Conservation (phyloP, 2,329 filamentous ascomycete genomes). For the Paecilomyces niveus region DNA sequence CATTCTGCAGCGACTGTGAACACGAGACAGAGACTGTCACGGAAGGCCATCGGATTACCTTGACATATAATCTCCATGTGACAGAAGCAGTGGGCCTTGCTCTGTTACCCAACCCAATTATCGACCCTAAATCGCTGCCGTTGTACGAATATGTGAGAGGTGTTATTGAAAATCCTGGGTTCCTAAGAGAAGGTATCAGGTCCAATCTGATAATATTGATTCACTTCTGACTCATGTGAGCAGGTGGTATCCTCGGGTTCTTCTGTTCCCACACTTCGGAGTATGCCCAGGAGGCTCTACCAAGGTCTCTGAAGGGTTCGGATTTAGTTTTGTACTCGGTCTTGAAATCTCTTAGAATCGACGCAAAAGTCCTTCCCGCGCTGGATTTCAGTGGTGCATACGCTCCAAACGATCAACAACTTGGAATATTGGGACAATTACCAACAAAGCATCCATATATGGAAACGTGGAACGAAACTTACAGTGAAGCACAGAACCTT, state of each 20-base stretch:
- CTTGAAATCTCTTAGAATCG: slow-evolving; percentile 25
- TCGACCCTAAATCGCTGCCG: slow-evolving; percentile 28
- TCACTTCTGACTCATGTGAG: not conserved
- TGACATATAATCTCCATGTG: slow-evolving; percentile 55
- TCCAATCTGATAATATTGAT: not conserved
- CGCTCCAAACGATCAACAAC: not conserved
- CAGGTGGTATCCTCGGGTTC: slow-evolving; percentile 40
- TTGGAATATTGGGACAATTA: not conserved
- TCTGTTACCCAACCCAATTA: slow-evolving; percentile 7
- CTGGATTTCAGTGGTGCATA: slow-evolving; percentile 3
- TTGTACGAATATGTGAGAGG: slow-evolving; percentile 21
- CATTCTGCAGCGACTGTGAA: slow-evolving; percentile 32
- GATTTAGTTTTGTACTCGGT: slow-evolving; percentile 39
- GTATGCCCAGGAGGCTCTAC: slow-evolving; percentile 15
- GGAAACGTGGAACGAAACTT: not conserved
- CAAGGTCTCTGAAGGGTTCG: slow-evolving; percentile 38
- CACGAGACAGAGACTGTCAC: slow-evolving; percentile 40
- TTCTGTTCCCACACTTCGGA: slow-evolving; percentile 37
- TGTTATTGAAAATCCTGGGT: slow-evolving; percentile 11
- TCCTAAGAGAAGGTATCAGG: slow-evolving; percentile 30
- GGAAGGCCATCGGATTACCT: slow-evolving; percentile 46
- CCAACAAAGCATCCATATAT: not conserved
- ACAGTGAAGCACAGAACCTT: not conserved
- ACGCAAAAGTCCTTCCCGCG: slow-evolving; percentile 24
- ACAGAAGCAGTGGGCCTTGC: slow-evolving; percentile 24